These are phyloP conservation scores for Cladosporium oxysporum DNA, from an alignment of 2,329 filamentous ascomycete genomes.

Conservation along the genomic window DNA sequence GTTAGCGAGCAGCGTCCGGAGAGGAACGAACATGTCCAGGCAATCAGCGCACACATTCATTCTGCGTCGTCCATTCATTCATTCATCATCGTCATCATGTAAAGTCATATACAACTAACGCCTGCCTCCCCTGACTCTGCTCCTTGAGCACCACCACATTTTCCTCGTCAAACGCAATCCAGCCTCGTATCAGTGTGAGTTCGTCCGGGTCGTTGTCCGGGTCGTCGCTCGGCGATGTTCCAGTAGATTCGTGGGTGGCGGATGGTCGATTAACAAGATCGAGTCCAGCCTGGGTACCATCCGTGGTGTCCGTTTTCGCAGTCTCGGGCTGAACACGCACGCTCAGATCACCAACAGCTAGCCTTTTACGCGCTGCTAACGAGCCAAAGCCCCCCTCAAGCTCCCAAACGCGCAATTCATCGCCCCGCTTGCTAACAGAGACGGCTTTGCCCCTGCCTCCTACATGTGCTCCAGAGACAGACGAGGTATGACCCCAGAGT, in stretches of 20 bases:
- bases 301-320: conserved; percentile 21
- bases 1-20: not conserved
- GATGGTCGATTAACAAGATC: conserved; percentile 23
- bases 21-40: not conserved
- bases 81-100: conserved; percentile 50
- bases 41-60: not conserved
- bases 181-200: conserved; percentile 54
- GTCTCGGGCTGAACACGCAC: conserved; percentile 48
- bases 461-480: conserved; percentile 82
- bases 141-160: conserved; percentile 86
- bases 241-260: too few species aligned
- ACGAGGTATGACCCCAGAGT: conserved; percentile 90
- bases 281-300: conserved; percentile 23
- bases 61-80: conserved; percentile 14
- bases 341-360: conserved; percentile 52
- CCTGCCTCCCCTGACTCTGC: conserved; percentile 65
- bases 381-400: conserved; percentile 69
- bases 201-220: conserved; percentile 21
- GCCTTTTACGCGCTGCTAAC: conserved; percentile 43
- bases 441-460: conserved; percentile 84
- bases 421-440: conserved; percentile 79
- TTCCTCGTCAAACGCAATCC: conserved; percentile 88
- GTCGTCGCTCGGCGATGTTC: not conserved
- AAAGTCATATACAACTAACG: conserved; percentile 85
- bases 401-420: conserved; percentile 76